Conservation (phyloP, 371 early-diverging fungal species). For the Apophysomyces elegans region DNA sequence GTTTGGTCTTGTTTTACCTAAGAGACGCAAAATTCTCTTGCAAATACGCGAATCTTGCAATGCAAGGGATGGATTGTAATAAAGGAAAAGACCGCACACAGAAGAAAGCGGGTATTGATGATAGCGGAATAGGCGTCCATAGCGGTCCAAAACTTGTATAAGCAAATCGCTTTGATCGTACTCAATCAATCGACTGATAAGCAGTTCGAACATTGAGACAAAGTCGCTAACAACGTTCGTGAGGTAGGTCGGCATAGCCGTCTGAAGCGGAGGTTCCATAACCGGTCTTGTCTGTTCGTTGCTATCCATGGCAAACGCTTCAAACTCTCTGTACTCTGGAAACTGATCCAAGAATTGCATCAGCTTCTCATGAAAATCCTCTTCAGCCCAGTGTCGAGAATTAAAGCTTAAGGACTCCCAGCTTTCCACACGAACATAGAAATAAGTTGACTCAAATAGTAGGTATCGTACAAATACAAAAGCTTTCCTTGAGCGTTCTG, state of each 20-base stretch:
- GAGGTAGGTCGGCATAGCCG: constrained; percentile 72
- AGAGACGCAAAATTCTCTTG: constrained; percentile 65
- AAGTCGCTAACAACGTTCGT: constrained; percentile 73
- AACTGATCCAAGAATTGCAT: constrained; percentile 64
- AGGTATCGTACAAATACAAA: constrained; percentile 61
- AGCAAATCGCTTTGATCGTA: constrained; percentile 64
- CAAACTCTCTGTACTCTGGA: constrained; percentile 80
- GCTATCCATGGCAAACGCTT: constrained; percentile 60
- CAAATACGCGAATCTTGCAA: constrained; percentile 60
- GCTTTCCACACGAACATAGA: constrained; percentile 61
- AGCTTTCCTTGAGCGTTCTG: constrained; percentile 47
- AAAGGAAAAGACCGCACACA: constrained; percentile 67
- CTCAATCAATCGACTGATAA: constrained; percentile 74
- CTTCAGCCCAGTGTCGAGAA: constrained; percentile 77
- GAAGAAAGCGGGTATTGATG: constrained; percentile 73
- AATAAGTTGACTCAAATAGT: constrained; percentile 65
- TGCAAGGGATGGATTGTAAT: constrained; percentile 69
- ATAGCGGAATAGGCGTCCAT: constrained; percentile 70
- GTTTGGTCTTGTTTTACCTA: constrained; percentile 41
- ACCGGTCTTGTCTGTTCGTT: constrained; percentile 35
- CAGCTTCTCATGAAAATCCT: constrained; percentile 68
- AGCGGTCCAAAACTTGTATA: constrained; percentile 64
- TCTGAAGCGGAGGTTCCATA: constrained; percentile 63
- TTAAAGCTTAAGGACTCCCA: constrained; percentile 71
- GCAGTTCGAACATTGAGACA: constrained; percentile 66